phyloP scores from a whole-genome alignment of 2,329 filamentous ascomycete species.

The Aspergillus intermedius region DNA sequence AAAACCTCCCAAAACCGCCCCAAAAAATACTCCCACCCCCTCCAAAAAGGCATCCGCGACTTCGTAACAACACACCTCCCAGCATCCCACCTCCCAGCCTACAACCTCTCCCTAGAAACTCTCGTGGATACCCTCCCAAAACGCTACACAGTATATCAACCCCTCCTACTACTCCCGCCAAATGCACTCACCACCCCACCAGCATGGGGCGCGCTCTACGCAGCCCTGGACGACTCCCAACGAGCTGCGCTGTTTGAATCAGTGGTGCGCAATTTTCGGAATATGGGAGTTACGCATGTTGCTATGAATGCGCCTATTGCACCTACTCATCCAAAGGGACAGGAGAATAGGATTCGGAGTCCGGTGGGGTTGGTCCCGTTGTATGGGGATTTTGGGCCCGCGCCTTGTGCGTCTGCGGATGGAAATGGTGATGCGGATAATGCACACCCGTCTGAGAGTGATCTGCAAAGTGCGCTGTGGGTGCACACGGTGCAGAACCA shows the following conservation, averaged over 20 bases:
- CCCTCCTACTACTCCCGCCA: constrained; percentile 51
- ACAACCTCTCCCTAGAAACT: constrained; percentile 11
- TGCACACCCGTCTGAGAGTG: constrained; percentile 33
- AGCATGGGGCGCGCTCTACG: constrained; percentile 24
- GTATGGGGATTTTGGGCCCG: constrained; percentile 66
- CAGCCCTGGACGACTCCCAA: constrained; percentile 18
- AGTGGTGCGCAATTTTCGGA: constrained; percentile 37
- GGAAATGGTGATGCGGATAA: constrained; percentile 9
- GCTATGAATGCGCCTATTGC: constrained; percentile 55
- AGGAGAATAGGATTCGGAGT: constrained; percentile 65
- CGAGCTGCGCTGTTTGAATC: constrained; percentile 35
- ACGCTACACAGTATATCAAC: constrained; percentile 51
- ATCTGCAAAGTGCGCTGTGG: constrained; percentile 70
- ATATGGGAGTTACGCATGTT: constrained; percentile 46
- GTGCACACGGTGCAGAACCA: constrained; percentile 67
- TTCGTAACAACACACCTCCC: constrained; percentile 22
- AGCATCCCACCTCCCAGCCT: constrained; percentile 8
- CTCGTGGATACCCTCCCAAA: constrained; percentile 28
- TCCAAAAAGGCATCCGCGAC: constrained; percentile 25
- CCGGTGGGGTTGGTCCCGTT: constrained; percentile 65
- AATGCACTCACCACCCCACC: constrained; percentile 36
- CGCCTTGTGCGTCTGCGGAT: constrained; percentile 7
- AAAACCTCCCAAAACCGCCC: constrained; percentile 4
- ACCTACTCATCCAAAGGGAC: constrained; percentile 18
- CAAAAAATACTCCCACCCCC: constrained; percentile 18